Evolutionary conservation across 306 rosid species (phyloP).

Genomic region (Cicer arietinum): DNA sequence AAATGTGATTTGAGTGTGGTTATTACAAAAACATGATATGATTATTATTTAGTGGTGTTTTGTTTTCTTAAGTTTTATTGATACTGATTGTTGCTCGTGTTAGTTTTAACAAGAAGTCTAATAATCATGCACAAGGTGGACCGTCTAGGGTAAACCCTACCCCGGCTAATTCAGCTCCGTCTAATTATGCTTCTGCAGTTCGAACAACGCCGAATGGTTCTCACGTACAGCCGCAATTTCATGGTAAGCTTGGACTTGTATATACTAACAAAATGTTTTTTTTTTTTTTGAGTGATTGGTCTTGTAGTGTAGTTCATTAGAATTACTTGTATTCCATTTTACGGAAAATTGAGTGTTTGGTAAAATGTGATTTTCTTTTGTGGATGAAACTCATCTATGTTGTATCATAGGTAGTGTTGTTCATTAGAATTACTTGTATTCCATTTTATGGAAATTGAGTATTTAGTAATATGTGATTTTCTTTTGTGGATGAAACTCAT

Average conservation of each 20-base stretch:
- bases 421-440: conserved; percentile 21
- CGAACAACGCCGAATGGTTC: conserved; percentile 74
- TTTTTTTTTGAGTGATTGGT: not conserved
- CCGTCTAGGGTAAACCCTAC: conserved; percentile 74
- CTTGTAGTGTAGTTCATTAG: not conserved
- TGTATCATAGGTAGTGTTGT: conserved; percentile 48
- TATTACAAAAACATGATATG: no score
- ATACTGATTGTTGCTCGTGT: conserved; percentile 40
- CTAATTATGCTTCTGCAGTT: conserved; percentile 54
- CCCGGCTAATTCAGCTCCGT: conserved; percentile 59
- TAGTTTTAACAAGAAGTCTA: conserved; percentile 74
- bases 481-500: conserved; percentile 4
- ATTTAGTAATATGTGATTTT: conserved; percentile 24
- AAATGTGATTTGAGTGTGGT: not conserved
- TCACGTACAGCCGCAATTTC: conserved; percentile 60
- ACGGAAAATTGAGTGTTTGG: conserved; percentile 21
- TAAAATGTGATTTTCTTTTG: conserved; percentile 8
- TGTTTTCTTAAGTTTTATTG: not conserved
- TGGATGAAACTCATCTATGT: conserved; percentile 20
- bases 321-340: conserved; percentile 28
- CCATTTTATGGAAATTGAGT: conserved; percentile 19
- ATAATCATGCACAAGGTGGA: conserved; percentile 89
- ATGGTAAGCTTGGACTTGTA: conserved; percentile 51
- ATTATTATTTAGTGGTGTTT: no score
- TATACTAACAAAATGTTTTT: not conserved